Evolutionary conservation across 1,284 basidiomycete species (phyloP), one percentile per base, ranked within the genome.

Genomic region (Ganoderma resinaceum): DNA sequence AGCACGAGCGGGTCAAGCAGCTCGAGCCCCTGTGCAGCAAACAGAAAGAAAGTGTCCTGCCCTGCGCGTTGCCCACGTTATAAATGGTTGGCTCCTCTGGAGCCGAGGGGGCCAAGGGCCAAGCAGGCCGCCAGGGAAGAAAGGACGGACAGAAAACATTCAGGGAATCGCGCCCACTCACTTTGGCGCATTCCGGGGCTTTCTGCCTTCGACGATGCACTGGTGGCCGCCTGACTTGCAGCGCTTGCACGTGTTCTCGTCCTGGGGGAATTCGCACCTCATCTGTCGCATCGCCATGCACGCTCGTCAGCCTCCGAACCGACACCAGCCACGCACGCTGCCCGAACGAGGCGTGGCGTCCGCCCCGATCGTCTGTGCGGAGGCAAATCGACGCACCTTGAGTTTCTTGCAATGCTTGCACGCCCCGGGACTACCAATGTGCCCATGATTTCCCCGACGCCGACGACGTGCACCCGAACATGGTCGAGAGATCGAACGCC

Each of bases 391-490:
- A 81, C 89, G 69, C 79, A 91, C 92, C 89, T 94, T 94, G 76
- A 94, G 87, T 74, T 89, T 91, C 80, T 93, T 94, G 85, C 92
- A 95, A 76, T 93, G 88, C 11, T 86, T 91, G 78, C 92, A 95
- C 53, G 92, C 92, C 70, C 92, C 91, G 68, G 90, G 89, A 63
- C 92, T 94, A 78, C 64, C 57, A 33, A 55, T 66, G 61, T 40
- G 46, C 72, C 40, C 58, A 52, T 38, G 53, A 67, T 60, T 53
- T 37, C 20, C 43, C 53, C 57, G 42, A 23, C 40, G 46, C 20
- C 66, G 46, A 60, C 60, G 67, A 63, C 49, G 61, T 7, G 62
- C 66, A 42, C 40, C 42, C 38, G 61, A 53, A 37, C 55, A 29
- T 3, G 6, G 46, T 31, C 58, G 7, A n/a, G n/a, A 7, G 49